Conservation (phyloP, 1,139 yeast species). For the Hemisphaericaspora lyxosophila region DNA sequence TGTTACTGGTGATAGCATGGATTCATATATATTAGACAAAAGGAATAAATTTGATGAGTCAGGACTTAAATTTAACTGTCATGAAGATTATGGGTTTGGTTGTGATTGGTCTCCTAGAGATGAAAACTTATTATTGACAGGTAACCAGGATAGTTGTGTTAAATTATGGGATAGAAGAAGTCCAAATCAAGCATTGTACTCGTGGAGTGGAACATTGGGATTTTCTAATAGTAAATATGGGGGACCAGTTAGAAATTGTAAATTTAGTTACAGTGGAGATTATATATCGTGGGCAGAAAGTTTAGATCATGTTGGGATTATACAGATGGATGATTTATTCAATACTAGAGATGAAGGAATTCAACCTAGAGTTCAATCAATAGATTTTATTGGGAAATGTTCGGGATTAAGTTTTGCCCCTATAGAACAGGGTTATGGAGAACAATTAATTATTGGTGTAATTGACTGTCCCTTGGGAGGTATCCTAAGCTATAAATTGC, state of each 20-base stretch:
- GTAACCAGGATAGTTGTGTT: slow-evolving; percentile 62
- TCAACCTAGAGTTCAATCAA: slow-evolving; percentile 40
- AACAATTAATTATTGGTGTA: slow-evolving; percentile 52
- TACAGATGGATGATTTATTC: slow-evolving; percentile 35
- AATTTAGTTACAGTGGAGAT: slow-evolving; percentile 48
- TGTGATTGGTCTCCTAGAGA: slow-evolving; percentile 57
- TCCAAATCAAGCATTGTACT: slow-evolving; percentile 24
- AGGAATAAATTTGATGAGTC: slow-evolving; percentile 22
- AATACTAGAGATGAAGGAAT: slow-evolving; percentile 15
- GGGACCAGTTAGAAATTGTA: slow-evolving; percentile 54
- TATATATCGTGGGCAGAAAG: slow-evolving; percentile 59
- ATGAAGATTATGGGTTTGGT: slow-evolving; percentile 56
- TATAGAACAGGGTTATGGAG: slow-evolving; percentile 45
- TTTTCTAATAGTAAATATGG: slow-evolving; percentile 19
- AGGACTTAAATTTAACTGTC: slow-evolving; percentile 36
- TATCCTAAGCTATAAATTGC: slow-evolving; percentile 46
- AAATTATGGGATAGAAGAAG: slow-evolving; percentile 52
- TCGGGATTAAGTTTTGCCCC: slow-evolving; percentile 55
- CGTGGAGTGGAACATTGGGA: slow-evolving; percentile 42
- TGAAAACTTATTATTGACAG: slow-evolving; percentile 50
- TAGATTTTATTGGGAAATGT: slow-evolving; percentile 59
- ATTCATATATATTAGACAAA: slow-evolving; percentile 46
- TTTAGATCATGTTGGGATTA: slow-evolving; percentile 56
- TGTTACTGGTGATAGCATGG: slow-evolving; percentile 52
- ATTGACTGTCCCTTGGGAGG: slow-evolving; percentile 62